A percentile compares a stretch with the other conserved stretches of the same genome.
Conservation (phyloP, 2,329 filamentous ascomycete genomes). For the Talaromyces sp. region DNA sequence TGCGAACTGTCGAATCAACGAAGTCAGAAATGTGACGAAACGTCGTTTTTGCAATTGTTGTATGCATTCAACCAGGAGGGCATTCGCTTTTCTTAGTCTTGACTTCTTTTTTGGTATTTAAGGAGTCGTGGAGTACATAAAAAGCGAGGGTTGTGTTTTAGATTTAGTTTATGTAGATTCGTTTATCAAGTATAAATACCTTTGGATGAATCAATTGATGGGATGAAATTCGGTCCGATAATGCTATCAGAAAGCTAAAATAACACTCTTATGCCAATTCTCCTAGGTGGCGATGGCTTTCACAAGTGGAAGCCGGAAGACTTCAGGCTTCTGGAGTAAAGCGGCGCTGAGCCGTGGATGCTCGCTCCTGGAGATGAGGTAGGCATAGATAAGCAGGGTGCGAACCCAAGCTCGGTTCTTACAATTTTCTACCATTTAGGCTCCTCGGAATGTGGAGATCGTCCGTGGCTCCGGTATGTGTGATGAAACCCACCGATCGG, state of each 20-base stretch:
- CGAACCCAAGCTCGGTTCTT: conserved; percentile 43
- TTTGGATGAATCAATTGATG: not conserved
- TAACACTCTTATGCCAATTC: conserved; percentile 26
- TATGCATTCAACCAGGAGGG: conserved; percentile 85
- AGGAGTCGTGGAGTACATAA: not conserved
- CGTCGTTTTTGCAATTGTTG: conserved; percentile 79
- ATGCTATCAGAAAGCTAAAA: conserved; percentile 27
- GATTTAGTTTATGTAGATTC: not conserved
- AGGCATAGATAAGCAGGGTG: conserved; percentile 43
- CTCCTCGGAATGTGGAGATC: conserved; percentile 53
- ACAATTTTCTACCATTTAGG: conserved; percentile 49
- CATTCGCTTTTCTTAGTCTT: conserved; percentile 55
- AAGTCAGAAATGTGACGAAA: conserved; percentile 83
- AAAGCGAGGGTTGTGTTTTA: not conserved
- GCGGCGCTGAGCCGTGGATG: conserved; percentile 55
- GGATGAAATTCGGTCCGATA: not conserved
- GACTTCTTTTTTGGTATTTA: not conserved
- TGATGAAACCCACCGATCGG: not conserved
- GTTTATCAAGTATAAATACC: conserved; percentile 6
- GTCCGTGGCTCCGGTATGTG: conserved; percentile 24
- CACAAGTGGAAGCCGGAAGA: conserved; percentile 15
- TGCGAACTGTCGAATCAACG: conserved; percentile 77
- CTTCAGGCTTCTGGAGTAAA: conserved; percentile 4
- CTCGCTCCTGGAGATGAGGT: conserved; percentile 55
- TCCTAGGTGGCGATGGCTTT: conserved; percentile 5